Conservation (phyloP, 306 rosid genomes). For the Canavalia ensiformis region DNA sequence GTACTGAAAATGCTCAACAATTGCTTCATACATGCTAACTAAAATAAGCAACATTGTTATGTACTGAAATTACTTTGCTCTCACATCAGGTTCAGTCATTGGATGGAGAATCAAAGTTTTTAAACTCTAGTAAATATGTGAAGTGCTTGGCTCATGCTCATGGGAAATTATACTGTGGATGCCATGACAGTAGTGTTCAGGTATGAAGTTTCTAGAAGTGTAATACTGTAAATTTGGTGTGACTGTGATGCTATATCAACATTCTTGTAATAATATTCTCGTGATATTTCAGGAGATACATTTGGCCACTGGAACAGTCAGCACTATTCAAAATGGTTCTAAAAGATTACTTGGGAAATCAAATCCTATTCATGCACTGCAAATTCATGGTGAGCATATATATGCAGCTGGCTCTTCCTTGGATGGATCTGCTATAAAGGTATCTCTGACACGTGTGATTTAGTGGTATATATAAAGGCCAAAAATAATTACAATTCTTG, state of each 20-base stretch:
- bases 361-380: conserved; percentile 74
- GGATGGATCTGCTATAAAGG: conserved; percentile 88
- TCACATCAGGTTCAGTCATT: conserved; percentile 69
- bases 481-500: conserved; percentile 1
- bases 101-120: conserved; percentile 69
- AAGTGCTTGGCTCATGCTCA: conserved; percentile 74
- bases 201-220: conserved; percentile 52
- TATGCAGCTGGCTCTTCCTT: conserved; percentile 75
- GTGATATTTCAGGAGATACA: conserved; percentile 75
- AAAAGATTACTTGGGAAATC: conserved; percentile 79
- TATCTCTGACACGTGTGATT: conserved; percentile 39
- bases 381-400: conserved; percentile 69
- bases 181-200: conserved; percentile 90
- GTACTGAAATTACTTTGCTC: conserved; percentile 34
- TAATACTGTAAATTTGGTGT: conserved; percentile 1
- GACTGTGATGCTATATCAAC: conserved; percentile 40
- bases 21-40: not conserved
- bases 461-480: not conserved
- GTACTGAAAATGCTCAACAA: conserved; percentile 14
- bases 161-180: conserved; percentile 84
- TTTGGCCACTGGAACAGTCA: conserved; percentile 72
- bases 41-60: conserved; percentile 22
- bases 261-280: conserved; percentile 28
- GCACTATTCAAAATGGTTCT: conserved; percentile 73
- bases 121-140: conserved; percentile 73